Base-by-base conservation (phyloP, 2,329 filamentous ascomycete genomes). In the Aspergillus versicolor region DNA sequence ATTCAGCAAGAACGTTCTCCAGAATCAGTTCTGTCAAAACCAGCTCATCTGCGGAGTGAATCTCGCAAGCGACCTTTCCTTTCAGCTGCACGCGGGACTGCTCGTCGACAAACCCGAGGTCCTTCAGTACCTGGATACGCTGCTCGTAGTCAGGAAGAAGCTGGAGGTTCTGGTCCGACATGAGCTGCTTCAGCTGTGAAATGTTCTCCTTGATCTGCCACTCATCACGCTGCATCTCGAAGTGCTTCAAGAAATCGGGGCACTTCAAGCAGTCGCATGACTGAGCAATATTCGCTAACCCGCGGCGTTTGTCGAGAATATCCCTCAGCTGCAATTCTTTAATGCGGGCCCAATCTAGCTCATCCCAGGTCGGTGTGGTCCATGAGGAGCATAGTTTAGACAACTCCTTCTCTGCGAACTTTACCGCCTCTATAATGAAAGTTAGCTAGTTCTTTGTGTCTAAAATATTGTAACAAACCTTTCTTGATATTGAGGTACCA, bases 131-230 rank as follows among this genome's bases (percentile, higher is more conserved):
- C 61, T 89, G 86, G 38, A 97, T 91, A 49, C 94, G 88, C 76
- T 97, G 94, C 70, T 97, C 90, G 70, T 99, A 99, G 75, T 99
- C 94, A 0, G 94, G 94, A 9, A 99, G 84, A 4, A 99, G 84
- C 70, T 97, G 92, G 2, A 99, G 84, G 70, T 97, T 97, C 72
- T 97, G 93, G 72, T 97, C 92, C 1, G 94, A 97, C 77, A 97
- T 91, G 27, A 93, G 82, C 69, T 91, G 88, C 60, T 92, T 91
- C 58, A 99, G 81, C 60, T 92, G 87, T 13, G 87, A 85, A 65
- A 99, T 97, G 66, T 95, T 92, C 72, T 96, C 92, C 72, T 94
- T 91, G 73, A 99, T 91, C 46, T 96, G 83, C 92, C 93, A 97
- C 75, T 97, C 90, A 70, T 97, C 91, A 69, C 99, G 92, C 68